Evolutionary conservation across 108 stramenopile species (phyloP).

Genomic region (Nitzschia putrida): DNA sequence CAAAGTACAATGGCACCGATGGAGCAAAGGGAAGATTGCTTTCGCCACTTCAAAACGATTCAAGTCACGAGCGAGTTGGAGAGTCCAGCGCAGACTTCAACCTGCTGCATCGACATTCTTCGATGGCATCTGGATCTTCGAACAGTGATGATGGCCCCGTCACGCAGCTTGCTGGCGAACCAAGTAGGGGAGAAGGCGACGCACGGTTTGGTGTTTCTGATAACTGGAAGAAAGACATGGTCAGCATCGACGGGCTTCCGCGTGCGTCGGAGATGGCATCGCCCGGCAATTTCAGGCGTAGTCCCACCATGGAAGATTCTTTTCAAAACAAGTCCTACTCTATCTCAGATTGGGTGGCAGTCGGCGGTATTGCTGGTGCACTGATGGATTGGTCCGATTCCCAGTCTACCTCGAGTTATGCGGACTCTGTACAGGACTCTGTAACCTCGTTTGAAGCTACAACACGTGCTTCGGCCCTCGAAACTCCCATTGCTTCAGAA

Average conservation of each 20-base stretch:
- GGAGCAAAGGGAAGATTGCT: not conserved
- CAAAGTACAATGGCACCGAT: not conserved
- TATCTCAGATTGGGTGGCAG: conserved; percentile 36
- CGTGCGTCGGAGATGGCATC: not conserved
- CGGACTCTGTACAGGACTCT: conserved; percentile 8
- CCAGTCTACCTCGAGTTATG: conserved; percentile 28
- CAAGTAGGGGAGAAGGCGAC: conserved; percentile 2
- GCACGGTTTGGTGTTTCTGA: not conserved
- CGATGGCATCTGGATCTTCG: conserved; percentile 2
- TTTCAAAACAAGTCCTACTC: conserved; percentile 14
- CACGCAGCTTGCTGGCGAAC: conserved; percentile 14
- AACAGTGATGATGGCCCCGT: not conserved
- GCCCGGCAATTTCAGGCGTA: conserved; percentile 2
- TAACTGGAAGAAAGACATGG: conserved; percentile 7
- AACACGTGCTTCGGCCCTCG: conserved; percentile 25
- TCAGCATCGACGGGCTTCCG: conserved; percentile 1
- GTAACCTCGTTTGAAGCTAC: conserved; percentile 24
- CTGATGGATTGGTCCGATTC: conserved; percentile 36
- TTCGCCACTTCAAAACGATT: not conserved
- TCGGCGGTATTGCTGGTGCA: conserved; percentile 14
- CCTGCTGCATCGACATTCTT: not conserved
- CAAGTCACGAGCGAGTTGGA: conserved; percentile 1
- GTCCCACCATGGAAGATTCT: not conserved
- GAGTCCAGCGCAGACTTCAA: conserved; percentile 12
- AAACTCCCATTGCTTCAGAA: conserved; percentile 26